A percentile compares a stretch with the other conserved stretches of the same genome.
These are phyloP conservation scores for Coprinopsis strossmayeri DNA, from an alignment of 768 basidiomycete genomes.

Conservation along the genomic window DNA sequence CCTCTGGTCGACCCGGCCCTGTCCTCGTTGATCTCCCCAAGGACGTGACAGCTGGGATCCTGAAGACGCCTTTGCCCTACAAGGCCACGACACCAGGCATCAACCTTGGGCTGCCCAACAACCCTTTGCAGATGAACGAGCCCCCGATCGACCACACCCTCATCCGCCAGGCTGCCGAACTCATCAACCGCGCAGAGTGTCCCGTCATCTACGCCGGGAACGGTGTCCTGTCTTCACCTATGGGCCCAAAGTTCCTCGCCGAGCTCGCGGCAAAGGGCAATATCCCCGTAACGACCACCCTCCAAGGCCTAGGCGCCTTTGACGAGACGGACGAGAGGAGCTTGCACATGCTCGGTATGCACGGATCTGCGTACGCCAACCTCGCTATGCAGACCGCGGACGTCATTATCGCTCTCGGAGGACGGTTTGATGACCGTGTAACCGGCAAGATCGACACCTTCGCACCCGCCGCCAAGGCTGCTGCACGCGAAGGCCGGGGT, in stretches of 20 bases:
- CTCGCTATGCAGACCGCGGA: slow-evolving; percentile 97
- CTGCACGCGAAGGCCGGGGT: slow-evolving; percentile 79
- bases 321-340: slow-evolving; percentile 85
- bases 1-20: slow-evolving; percentile 93
- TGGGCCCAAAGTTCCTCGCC: slow-evolving; percentile 77
- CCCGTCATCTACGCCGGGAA: slow-evolving; percentile 93
- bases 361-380: slow-evolving; percentile 96
- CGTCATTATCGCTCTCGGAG: slow-evolving; percentile 95
- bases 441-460: slow-evolving; percentile 87
- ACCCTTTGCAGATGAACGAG: slow-evolving; percentile 56
- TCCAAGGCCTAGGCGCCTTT: slow-evolving; percentile 93
- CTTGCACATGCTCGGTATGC: slow-evolving; percentile 99
- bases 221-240: slow-evolving; percentile 76
- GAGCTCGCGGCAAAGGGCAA: slow-evolving; percentile 78
- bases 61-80: slow-evolving; percentile 78
- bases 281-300: slow-evolving; percentile 95
- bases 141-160: slow-evolving; percentile 56
- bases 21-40: slow-evolving; percentile 99
- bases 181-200: slow-evolving; percentile 89
- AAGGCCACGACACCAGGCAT: slow-evolving; percentile 81
- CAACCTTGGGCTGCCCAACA: slow-evolving; percentile 64
- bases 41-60: slow-evolving; percentile 91
- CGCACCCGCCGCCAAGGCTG: slow-evolving; percentile 84
- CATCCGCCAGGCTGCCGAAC: slow-evolving; percentile 76
- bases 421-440: slow-evolving; percentile 96